A percentile compares a stretch with the other conserved stretches of the same genome.
phyloP scores from a whole-genome alignment of 768 basidiomycete genomes.

The Podaxis sp. region DNA sequence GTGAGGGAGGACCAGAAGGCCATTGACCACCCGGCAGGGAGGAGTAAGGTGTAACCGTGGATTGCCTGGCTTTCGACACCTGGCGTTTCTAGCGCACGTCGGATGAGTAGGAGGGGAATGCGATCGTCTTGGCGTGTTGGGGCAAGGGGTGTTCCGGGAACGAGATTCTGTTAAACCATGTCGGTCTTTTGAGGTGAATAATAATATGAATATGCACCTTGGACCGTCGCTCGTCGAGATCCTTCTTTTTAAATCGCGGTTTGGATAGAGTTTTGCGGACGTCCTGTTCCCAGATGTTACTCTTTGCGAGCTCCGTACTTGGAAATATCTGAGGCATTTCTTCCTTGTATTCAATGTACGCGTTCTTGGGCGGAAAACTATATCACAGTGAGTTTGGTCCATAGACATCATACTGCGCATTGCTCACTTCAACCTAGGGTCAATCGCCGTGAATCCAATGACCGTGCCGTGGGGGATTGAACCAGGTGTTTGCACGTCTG shows the following conservation, averaged over 20 bases:
- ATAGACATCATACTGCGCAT: background rate
- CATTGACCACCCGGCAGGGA: conserved; percentile 91
- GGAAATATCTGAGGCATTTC: conserved; percentile 48
- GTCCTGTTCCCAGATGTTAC: conserved; percentile 72
- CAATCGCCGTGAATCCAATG: conserved; percentile 76
- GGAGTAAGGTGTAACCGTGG: conserved; percentile 85
- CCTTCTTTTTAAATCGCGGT: conserved; percentile 77
- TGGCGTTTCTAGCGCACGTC: conserved; percentile 59
- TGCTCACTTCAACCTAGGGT: conserved; percentile 82
- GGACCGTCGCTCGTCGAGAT: conserved; percentile 80
- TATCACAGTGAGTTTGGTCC: conserved; percentile 1
- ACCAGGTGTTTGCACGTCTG: conserved; percentile 60
- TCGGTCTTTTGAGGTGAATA: background rate
- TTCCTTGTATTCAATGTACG: conserved; percentile 37
- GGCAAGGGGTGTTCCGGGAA: conserved; percentile 75
- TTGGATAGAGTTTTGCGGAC: conserved; percentile 50
- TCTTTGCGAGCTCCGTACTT: conserved; percentile 55
- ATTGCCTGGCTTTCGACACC: conserved; percentile 42
- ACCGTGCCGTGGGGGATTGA: conserved; percentile 74
- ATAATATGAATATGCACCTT: conserved; percentile 44
- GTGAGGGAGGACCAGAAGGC: conserved; percentile 82
- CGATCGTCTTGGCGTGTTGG: conserved; percentile 77
- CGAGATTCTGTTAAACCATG: conserved; percentile 48
- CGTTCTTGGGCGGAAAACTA: conserved; percentile 86
- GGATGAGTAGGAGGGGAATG: conserved; percentile 81